Percentiles rank a stretch among this genome's conserved stretches.
Evolutionary conservation across 1,139 yeast genomes (phyloP).

Genomic region (Suhomyces bokatorum): DNA sequence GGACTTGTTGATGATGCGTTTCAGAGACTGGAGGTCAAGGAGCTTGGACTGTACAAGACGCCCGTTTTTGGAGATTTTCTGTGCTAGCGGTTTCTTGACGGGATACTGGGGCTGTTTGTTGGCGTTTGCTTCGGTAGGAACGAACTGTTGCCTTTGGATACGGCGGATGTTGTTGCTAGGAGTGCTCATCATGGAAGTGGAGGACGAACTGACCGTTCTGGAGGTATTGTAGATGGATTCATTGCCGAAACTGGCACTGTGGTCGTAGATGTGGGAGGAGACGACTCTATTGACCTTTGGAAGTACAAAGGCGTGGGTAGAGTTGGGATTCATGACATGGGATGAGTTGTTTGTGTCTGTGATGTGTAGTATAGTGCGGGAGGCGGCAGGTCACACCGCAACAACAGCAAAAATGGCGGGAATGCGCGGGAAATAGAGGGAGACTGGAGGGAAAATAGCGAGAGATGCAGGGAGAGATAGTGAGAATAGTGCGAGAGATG

Average conservation of each 20-base stretch:
- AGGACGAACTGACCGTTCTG: constrained; percentile 26
- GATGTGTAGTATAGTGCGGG: neutral
- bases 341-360: constrained; percentile 9
- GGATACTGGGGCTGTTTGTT: constrained; percentile 11
- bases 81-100: constrained; percentile 13
- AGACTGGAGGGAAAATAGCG: neutral
- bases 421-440: neutral
- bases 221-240: constrained; percentile 21
- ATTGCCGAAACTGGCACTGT: constrained; percentile 12
- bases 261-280: constrained; percentile 13
- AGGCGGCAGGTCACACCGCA: neutral
- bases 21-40: constrained; percentile 26
- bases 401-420: neutral
- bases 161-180: constrained; percentile 28
- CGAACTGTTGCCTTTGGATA: constrained; percentile 17
- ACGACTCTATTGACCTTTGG: constrained; percentile 15
- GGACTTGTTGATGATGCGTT: constrained; percentile 13
- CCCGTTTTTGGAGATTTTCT: constrained; percentile 17
- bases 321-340: constrained; percentile 12
- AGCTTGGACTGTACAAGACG: constrained; percentile 22
- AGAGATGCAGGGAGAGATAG: neutral
- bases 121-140: constrained; percentile 4
- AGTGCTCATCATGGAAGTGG: constrained; percentile 28
- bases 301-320: constrained; percentile 9
- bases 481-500: no score